Base-by-base conservation (phyloP, 129 eudicot genomes). In the Escallonia herrerae region DNA sequence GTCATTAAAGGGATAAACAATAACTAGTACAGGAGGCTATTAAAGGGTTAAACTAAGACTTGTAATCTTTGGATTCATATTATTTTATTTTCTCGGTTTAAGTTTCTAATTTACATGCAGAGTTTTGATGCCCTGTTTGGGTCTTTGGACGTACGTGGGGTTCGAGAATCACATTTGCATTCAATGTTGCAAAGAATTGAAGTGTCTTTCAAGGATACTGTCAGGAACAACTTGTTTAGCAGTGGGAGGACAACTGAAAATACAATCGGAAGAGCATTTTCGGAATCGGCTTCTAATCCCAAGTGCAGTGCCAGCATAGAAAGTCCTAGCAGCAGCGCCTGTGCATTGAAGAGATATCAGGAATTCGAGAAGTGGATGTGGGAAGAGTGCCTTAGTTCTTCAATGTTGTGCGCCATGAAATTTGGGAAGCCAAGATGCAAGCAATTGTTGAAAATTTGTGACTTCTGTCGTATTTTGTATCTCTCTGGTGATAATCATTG, bases 331-430 rank as follows among this genome's bases (percentile, higher is more conserved):
- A 77, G 83, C 67, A 70, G 58, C 44, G 15, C 65, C 43, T 81
- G 63, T 48, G 78, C 79, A 56, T 33, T 74, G 15, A 73, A 67
- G 64, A 72, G 94, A 76, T 81, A 82, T 49, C 60, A 53, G 62
- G 87, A 77, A 51, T 83, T 81, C 53, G 95, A 91, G 54, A 80
- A 86, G 78, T 91, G 97, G 97, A 80, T 83, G 73, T 85, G 94
- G 97, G 77, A 78, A 62, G 95, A 91, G 77, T 87, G 94, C 67
- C 58, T 72, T 22, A 72, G 38, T 77, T 67, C 84, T 59, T 70
- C 67, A 22, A 50, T 54, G 14, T 64, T 85, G 38, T 47, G 86
- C 69, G 90, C 97, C n/a, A 54, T 75, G 73, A 87, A 75, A 74
- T 80, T 64, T 61, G 95, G 88, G 49, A 79, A 72, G 63, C 62